Evolutionary conservation across 2,329 filamentous ascomycete species (phyloP), one percentile per base, ranked within the genome.

Genomic region (Aspergillus sp.): DNA sequence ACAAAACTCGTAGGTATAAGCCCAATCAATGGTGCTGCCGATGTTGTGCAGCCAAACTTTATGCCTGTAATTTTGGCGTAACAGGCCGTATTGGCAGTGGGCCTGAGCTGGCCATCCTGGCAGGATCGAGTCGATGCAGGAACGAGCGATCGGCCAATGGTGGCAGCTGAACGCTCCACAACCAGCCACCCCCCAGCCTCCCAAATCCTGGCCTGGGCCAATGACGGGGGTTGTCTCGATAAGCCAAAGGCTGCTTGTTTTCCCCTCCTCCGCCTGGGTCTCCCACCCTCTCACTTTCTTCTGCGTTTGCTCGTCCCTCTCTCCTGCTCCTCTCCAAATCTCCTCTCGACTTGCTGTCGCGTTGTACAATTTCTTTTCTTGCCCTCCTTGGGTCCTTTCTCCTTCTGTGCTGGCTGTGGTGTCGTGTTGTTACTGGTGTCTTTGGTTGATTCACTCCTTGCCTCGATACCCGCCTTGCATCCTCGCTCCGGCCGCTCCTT

Each of bases 141-240:
- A 61, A 61, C 59, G 53, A 4, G 11, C 48, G 59, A 61, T 61
- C 54, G 76, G 48, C 64, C 76, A 41, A 59, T 60, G 22, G 65
- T 46, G 43, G 77, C 9, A 59, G 86, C 87, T 54, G 82, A 30
- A 7, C 7, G 38, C 45, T 22, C 54, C 54, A 47, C 59, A 28
- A 54, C 62, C 63, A 65, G 63, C 63, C 63, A 54, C 63, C 57
- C 55, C 63, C 63, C 63, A 65, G 57, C 63, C 63, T 52, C 63
- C 63, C 30, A 46, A 60, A 62, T 54, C 50, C 53, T 17, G 25
- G 25, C 45, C 28, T 34, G 49, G 46, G 8, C 63, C 63, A 63
- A 61, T 58, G n/a, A 47, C 34, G 43, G 23, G 7, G 25, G n/a
- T 7, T 23, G 48, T 15, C 15, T 58, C 61, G 56, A 60, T 59